Base-by-base conservation (phyloP, 768 basidiomycete species). In the Clitopilus hobsonii region DNA sequence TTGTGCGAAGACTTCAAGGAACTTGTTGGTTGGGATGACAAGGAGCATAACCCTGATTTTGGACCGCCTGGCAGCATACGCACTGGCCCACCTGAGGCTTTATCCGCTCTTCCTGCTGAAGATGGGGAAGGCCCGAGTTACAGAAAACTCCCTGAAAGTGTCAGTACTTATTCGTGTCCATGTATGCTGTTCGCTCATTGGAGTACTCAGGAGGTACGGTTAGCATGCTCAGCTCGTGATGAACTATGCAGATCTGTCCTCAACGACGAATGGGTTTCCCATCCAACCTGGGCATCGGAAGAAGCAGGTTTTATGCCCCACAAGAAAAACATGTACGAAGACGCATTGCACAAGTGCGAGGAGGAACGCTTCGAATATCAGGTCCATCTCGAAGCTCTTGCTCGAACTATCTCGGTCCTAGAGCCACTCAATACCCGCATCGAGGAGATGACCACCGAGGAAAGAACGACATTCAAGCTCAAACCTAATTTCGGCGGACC, bases 291-390 rank as follows among this genome's bases (percentile, higher is more conserved):
- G 92, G 94, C 94, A 7, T 95, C 94, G 20, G 96, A 98, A 67
- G 94, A 96, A 66, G 84, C 94, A 0, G 94, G 92, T 8, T 97
- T 97, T 62, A 83, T 93, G 59, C 80, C 95, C 5, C 92, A 98
- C 70, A 96, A 97, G 78, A 98, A 98, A 76, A 99, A 98, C 66
- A 80, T 84, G 5, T 98, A 89, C 68, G 97, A 99, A 69, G 96
- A 98, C 65, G 90, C 91, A 0, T 76, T 98, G 54, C 94, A 98
- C 74, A 93, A 93, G 71, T 89, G 93, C 63, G 97, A 99, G 70
- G 96, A 99, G 69, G 97, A 99, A 69, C 85, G 97, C 25, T 94
- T 98, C 71, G 96, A 98, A 70, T 98, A 93, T 67, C 94, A 97
- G 62, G 94, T 95, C 56, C 91, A 95, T 62, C 83, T 99, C 38